Base-by-base conservation (phyloP, 257 asterid genomes). In the Schizonepeta tenuifolia region DNA sequence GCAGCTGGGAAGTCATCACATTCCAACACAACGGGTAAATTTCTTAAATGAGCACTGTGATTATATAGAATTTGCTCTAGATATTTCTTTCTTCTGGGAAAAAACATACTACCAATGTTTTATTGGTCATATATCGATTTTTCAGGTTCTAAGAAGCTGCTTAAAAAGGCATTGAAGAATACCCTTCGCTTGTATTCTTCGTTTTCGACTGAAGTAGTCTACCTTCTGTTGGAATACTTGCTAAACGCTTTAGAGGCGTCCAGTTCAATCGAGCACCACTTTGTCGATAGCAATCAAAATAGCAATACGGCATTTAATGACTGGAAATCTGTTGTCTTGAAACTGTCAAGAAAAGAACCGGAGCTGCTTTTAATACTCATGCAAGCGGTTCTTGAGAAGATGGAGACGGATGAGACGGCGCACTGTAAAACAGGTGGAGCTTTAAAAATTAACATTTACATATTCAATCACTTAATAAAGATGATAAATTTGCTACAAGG, bases 101-200 rank as follows among this genome's bases (percentile, higher is more conserved):
- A 38, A 38, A 38, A 38, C 43, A 38, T 38, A 38, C 43, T 31
- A 38, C 40, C 40, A 63, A 68, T 40, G 24, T 20, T 71, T 17
- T 10, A 17, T 44, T 44, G 57, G 71, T 65, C 18, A 54, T 57
- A 38, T 9, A 9, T 41, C 33, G 77, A 36, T 61, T 9, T 70
- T 74, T 60, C 92, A 93, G 96, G 91, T 83, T 82, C 81, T 40
- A 89, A 86, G 85, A 89, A 85, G 78, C 90, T 80, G 67, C 69
- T 93, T n/a, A 64, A 58, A 31, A 91, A 87, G 79, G 70, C 86
- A 49, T 50, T 91, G 81, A 88, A 83, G 81, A 83, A 80, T 69
- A 69, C 88, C 77, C 85, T 88, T 46, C 82, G 91, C 38, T 75
- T 91, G 73, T 91, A 89, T 84, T 82, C 90, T 77, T 91, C 96